These are phyloP conservation scores for Metschnikowia rubicola DNA, from an alignment of 805 yeast species.

Conservation along the genomic window DNA sequence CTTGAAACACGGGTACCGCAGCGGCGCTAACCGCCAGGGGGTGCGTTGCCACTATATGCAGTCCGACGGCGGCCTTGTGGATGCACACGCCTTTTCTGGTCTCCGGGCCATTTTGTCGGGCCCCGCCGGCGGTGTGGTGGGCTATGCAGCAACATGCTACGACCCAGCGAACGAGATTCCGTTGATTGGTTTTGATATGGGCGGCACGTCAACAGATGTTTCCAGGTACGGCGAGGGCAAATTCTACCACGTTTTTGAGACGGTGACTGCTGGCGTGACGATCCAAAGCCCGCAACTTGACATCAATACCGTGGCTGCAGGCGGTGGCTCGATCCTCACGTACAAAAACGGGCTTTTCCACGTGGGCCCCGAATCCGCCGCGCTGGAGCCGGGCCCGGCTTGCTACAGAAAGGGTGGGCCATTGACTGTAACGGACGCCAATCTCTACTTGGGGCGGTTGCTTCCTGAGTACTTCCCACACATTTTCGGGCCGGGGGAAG, in stretches of 20 bases:
- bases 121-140: slow-evolving; percentile 98
- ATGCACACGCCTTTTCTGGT: slow-evolving; percentile 81
- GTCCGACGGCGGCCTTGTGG: slow-evolving; percentile 92
- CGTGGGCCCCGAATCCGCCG: slow-evolving; percentile 21
- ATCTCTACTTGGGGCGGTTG: slow-evolving; percentile 17
- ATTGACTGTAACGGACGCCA: slow-evolving; percentile 21
- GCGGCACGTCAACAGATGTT: slow-evolving; percentile 47
- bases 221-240: slow-evolving; percentile 38
- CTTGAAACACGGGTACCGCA: slow-evolving; percentile 35
- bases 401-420: slow-evolving; percentile 22
- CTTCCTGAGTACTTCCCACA: slow-evolving; percentile 19
- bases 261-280: slow-evolving; percentile 43
- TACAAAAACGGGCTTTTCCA: slow-evolving; percentile 19
- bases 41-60: slow-evolving; percentile 83
- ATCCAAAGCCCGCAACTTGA: slow-evolving; percentile 46
- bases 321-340: slow-evolving; percentile 38
- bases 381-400: slow-evolving; percentile 21
- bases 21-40: slow-evolving; percentile 32
- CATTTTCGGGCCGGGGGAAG: slow-evolving; percentile 17
- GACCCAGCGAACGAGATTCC: slow-evolving; percentile 47
- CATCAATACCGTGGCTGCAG: slow-evolving; percentile 45
- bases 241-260: slow-evolving; percentile 42
- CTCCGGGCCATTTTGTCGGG: slow-evolving; percentile 86
- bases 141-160: slow-evolving; percentile 79
- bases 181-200: slow-evolving; percentile 45